Conservation (phyloP, 2,329 filamentous ascomycete species). For the Sclerotiophoma versabilis region DNA sequence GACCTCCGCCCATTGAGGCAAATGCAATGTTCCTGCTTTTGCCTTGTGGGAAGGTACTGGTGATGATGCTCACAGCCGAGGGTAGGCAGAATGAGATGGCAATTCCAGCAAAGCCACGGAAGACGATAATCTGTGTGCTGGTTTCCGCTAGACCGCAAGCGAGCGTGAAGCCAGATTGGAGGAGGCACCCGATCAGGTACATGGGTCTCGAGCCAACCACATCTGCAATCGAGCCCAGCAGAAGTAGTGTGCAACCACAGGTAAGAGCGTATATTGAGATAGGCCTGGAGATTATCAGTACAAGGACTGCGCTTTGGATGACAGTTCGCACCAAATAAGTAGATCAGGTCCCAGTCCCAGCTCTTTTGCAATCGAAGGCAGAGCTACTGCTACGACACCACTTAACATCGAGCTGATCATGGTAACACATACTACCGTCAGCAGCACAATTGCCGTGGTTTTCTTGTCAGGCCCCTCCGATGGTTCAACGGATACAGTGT, state of each 20-base stretch:
- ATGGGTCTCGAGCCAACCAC: slow-evolving; percentile 57
- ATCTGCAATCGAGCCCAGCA: slow-evolving; percentile 61
- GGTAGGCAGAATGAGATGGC: slow-evolving; percentile 59
- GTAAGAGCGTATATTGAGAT: slow-evolving; percentile 52
- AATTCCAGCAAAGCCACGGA: slow-evolving; percentile 56
- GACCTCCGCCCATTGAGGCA: slow-evolving; percentile 58
- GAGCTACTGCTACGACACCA: slow-evolving; percentile 51
- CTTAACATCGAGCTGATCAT: slow-evolving; percentile 38
- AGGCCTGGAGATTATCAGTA: slow-evolving; percentile 36
- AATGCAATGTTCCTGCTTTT: slow-evolving; percentile 60
- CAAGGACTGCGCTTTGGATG: background rate
- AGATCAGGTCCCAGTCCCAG: slow-evolving; percentile 32
- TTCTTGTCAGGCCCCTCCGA: slow-evolving; percentile 27
- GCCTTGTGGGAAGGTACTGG: slow-evolving; percentile 56
- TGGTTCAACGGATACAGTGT: slow-evolving; percentile 24
- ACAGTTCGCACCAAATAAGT: slow-evolving; percentile 34
- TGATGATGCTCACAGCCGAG: slow-evolving; percentile 59
- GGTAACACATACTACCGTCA: slow-evolving; percentile 38
- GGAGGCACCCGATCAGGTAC: slow-evolving; percentile 56
- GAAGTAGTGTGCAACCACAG: slow-evolving; percentile 58
- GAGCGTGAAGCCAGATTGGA: slow-evolving; percentile 55
- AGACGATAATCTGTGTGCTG: slow-evolving; percentile 54
- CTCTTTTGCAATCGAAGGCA: slow-evolving; percentile 53
- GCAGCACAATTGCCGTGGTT: slow-evolving; percentile 37
- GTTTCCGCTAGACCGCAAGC: slow-evolving; percentile 52